Percentiles rank a stretch among this genome's conserved stretches.
Conservation (phyloP, 169 alveolate species). For the Hammondia hammondi region DNA sequence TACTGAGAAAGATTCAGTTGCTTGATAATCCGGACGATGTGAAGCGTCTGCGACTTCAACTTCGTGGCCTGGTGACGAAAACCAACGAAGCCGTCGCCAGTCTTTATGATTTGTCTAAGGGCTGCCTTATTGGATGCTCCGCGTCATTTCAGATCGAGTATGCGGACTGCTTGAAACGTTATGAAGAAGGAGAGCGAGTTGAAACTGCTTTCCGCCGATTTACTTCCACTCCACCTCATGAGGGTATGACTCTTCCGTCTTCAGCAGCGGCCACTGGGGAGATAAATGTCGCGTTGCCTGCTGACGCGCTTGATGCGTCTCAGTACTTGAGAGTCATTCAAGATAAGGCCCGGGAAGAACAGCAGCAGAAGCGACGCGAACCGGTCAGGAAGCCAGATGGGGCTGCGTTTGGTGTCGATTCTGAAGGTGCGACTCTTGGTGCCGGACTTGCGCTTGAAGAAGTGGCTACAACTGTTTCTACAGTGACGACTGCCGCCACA, state of each 20-base stretch:
- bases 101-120: not conserved
- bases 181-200: slow-evolving; percentile 13
- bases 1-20: not conserved
- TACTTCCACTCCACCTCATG: not conserved
- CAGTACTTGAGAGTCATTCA: not conserved
- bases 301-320: not conserved
- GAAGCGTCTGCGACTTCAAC: not conserved
- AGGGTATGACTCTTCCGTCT: not conserved
- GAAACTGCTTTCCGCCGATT: not conserved
- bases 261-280: not conserved
- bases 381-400: not conserved
- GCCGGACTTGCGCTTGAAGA: not conserved
- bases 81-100: not conserved
- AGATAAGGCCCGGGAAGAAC: not conserved
- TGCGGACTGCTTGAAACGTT: not conserved
- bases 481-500: not conserved
- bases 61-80: not conserved
- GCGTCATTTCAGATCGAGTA: slow-evolving; percentile 6
- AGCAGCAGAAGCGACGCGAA: not conserved
- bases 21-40: not conserved
- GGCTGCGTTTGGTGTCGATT: not conserved
- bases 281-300: not conserved
- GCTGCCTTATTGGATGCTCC: not conserved
- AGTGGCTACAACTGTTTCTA: not conserved
- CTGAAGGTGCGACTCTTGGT: not conserved